phyloP scores from a whole-genome alignment of 495 filamentous ascomycete genomes.

The Aspergillus indologenus region DNA sequence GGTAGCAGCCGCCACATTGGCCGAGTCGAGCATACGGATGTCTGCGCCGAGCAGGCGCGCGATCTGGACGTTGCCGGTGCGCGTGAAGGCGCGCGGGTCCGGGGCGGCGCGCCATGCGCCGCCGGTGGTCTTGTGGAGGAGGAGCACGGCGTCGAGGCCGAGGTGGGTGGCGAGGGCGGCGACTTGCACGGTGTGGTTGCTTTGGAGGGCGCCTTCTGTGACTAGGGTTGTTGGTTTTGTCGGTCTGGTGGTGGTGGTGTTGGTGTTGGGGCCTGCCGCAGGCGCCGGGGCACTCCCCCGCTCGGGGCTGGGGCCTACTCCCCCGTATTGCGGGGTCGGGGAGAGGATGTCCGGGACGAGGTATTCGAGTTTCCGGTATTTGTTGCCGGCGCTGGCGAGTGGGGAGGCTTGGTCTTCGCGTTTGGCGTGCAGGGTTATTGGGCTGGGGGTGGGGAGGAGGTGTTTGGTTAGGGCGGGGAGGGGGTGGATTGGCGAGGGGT shows the following conservation, averaged over 20 bases:
- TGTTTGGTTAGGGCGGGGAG: conserved; percentile 22
- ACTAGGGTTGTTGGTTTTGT: conserved; percentile 31
- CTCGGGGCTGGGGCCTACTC: background rate
- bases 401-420: conserved; percentile 41
- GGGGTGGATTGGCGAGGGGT: conserved; percentile 35
- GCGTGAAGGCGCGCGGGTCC: conserved; percentile 20
- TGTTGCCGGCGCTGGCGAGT: conserved; percentile 39
- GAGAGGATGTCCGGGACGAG: conserved; percentile 38
- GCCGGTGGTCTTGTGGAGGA: conserved; percentile 32
- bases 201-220: conserved; percentile 43
- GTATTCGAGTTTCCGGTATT: conserved; percentile 47
- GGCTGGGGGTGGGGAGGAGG: conserved; percentile 15
- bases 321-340: background rate
- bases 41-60: conserved; percentile 36
- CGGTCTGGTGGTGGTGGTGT: background rate
- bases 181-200: conserved; percentile 44
- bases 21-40: conserved; percentile 31
- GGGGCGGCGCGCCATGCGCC: conserved; percentile 20
- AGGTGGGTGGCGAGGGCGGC: conserved; percentile 30
- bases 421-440: conserved; percentile 35
- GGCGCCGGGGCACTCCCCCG: background rate
- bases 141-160: conserved; percentile 25
- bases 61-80: conserved; percentile 33
- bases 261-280: background rate
- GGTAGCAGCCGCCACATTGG: background rate